Evolutionary conservation across 1,284 basidiomycete species (phyloP).

Genomic region (Leucoagaricus sp.): DNA sequence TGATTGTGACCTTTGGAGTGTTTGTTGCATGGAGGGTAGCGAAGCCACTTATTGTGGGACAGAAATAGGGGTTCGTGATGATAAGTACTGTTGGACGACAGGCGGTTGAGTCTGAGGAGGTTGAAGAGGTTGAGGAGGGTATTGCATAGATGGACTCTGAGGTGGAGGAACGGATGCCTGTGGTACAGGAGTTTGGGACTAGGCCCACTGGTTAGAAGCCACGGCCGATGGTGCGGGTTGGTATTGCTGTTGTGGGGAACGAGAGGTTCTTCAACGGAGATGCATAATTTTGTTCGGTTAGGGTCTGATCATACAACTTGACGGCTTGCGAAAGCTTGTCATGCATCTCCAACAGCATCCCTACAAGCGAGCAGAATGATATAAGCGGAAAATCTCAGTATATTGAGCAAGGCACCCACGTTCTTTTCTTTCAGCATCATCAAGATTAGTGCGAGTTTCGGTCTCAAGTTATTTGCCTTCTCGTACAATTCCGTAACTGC

Average conservation of each 20-base stretch:
- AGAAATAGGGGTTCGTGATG: too few relatives aligned
- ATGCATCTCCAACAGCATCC: slow-evolving; percentile 90
- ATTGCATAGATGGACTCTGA: neutral
- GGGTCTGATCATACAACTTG: slow-evolving; percentile 83
- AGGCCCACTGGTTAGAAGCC: slow-evolving; percentile 14
- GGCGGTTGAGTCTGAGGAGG: too few relatives aligned
- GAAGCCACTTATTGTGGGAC: too few relatives aligned
- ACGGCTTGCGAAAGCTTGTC: slow-evolving; percentile 91
- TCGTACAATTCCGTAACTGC: slow-evolving; percentile 84
- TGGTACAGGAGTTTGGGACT: slow-evolving; percentile 30
- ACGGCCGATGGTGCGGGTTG: too few relatives aligned
- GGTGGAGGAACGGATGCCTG: slow-evolving; percentile 30
- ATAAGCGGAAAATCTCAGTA: too few relatives aligned
- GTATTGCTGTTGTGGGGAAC: slow-evolving; percentile 31
- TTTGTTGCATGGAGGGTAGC: slow-evolving; percentile 16
- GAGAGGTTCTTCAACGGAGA: slow-evolving; percentile 59
- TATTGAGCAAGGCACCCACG: slow-evolving; percentile 58
- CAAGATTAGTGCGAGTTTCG: slow-evolving; percentile 84
- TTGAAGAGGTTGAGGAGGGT: slow-evolving; percentile 4
- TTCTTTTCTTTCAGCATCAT: slow-evolving; percentile 88
- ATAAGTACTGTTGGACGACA: too few relatives aligned
- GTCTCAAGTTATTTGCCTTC: slow-evolving; percentile 79
- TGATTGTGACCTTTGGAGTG: slow-evolving; percentile 18
- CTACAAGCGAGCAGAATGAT: too few relatives aligned
- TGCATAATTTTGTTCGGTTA: slow-evolving; percentile 83